Evolutionary conservation across 768 basidiomycete species (phyloP).

Genomic region (Mycena floridula): DNA sequence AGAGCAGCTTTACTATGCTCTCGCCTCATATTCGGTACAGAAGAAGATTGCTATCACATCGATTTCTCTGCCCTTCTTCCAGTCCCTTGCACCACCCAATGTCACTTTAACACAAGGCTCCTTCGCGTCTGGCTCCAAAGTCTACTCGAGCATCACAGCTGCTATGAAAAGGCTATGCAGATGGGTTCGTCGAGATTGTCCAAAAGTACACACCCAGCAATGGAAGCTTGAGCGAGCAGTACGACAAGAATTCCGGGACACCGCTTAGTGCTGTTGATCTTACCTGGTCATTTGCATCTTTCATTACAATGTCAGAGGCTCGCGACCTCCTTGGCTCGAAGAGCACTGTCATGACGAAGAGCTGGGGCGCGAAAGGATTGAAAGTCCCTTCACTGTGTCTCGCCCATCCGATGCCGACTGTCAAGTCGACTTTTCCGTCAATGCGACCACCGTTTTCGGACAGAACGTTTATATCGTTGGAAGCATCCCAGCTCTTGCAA

Average conservation of each 20-base stretch:
- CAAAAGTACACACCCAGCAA: constrained; percentile 57
- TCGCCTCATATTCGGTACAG: constrained; percentile 55
- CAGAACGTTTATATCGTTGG: too few relatives aligned
- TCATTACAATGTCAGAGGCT: constrained; percentile 52
- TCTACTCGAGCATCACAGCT: constrained; percentile 39
- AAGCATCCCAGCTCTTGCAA: too few relatives aligned
- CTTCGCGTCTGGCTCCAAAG: constrained; percentile 47
- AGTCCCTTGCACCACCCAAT: constrained; percentile 37
- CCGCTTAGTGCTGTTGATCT: constrained; percentile 59
- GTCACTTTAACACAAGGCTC: constrained; percentile 4
- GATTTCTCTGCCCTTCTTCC: constrained; percentile 67
- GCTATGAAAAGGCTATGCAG: constrained; percentile 54
- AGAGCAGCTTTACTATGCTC: constrained; percentile 70
- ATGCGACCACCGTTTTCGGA: too few relatives aligned
- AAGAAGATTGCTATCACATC: constrained; percentile 47
- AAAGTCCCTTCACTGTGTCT: constrained; percentile 29
- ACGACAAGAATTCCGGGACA: constrained; percentile 37
- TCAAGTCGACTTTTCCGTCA: background rate
- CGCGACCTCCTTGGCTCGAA: constrained; percentile 19
- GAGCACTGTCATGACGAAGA: constrained; percentile 34
- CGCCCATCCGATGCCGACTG: background rate
- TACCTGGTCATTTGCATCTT: constrained; percentile 76
- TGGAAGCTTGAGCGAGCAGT: constrained; percentile 66
- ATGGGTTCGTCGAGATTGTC: constrained; percentile 52
- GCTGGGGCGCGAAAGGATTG: constrained; percentile 65